Percentiles rank a stretch among this genome's conserved stretches.
Conservation (phyloP, 2,329 filamentous ascomycete genomes). For the Zasmidium citrigriseum region DNA sequence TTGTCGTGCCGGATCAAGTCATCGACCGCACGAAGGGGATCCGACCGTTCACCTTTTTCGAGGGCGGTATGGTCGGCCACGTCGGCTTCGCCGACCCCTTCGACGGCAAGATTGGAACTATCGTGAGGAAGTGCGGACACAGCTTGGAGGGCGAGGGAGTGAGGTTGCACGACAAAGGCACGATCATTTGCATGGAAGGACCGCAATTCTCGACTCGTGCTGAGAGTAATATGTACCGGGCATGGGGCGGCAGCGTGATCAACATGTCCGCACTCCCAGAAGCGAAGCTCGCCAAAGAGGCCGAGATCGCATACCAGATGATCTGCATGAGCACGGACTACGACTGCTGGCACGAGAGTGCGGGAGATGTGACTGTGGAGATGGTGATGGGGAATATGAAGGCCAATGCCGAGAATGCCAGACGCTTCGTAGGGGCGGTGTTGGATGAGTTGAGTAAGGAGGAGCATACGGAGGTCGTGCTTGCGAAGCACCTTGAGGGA, state of each 20-base stretch:
- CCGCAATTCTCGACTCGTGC: constrained; percentile 96
- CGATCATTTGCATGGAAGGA: constrained; percentile 96
- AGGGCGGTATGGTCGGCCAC: constrained; percentile 87
- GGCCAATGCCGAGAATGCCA: constrained; percentile 85
- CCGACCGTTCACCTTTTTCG: constrained; percentile 93
- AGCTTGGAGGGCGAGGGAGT: constrained; percentile 81
- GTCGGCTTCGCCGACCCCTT: constrained; percentile 97
- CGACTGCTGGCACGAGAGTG: constrained; percentile 91
- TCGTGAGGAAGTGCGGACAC: constrained; percentile 77
- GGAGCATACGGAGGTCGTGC: constrained; percentile 73
- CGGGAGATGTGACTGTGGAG: constrained; percentile 84
- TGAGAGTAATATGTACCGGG: constrained; percentile 91
- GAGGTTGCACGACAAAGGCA: constrained; percentile 78
- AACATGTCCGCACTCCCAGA: constrained; percentile 98
- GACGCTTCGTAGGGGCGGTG: constrained; percentile 79
- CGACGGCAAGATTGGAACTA: constrained; percentile 71
- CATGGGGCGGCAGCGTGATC: constrained; percentile 91
- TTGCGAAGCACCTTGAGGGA: constrained; percentile 79
- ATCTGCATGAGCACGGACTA: constrained; percentile 99
- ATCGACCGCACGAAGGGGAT: constrained; percentile 97
- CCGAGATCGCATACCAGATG: constrained; percentile 95
- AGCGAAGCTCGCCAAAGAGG: constrained; percentile 92
- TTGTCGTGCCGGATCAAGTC: constrained; percentile 92
- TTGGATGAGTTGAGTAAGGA: constrained; percentile 80
- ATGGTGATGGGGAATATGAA: constrained; percentile 98